phyloP scores from a whole-genome alignment of 2,329 filamentous ascomycete species.

The Aureobasidium leucospermi region DNA sequence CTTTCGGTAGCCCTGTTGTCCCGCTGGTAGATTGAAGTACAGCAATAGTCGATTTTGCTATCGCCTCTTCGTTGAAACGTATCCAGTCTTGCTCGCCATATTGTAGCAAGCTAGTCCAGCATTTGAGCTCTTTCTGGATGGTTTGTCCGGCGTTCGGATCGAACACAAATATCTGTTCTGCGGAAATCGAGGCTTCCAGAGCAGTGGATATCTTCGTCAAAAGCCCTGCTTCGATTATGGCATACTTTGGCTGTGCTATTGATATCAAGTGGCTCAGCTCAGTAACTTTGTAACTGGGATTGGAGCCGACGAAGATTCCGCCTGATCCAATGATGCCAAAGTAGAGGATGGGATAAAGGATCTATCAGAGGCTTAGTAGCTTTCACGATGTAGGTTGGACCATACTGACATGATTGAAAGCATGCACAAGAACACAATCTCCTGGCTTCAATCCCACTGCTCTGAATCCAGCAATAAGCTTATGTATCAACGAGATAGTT shows the following conservation, averaged over 20 bases:
- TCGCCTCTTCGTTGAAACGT: constrained; percentile 13
- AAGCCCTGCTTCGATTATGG: constrained; percentile 31
- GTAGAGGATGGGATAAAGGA: constrained; percentile 40
- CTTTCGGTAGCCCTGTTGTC: constrained; percentile 34
- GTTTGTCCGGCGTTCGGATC: neutral
- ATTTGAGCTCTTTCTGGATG: neutral
- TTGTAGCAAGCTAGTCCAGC: neutral
- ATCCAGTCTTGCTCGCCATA: neutral
- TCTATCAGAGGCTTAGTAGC: neutral
- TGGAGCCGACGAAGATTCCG: constrained; percentile 44
- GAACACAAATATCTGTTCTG: neutral
- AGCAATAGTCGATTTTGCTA: constrained; percentile 21
- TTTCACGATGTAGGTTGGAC: no score
- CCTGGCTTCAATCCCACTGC: neutral
- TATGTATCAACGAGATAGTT: neutral
- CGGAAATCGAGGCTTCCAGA: neutral
- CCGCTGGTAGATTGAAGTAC: constrained; percentile 30
- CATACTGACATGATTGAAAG: constrained; percentile 30
- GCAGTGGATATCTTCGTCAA: neutral
- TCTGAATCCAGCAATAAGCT: neutral
- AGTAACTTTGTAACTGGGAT: constrained; percentile 39
- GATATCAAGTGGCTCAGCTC: constrained; percentile 43
- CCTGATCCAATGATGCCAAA: constrained; percentile 44
- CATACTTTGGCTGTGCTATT: constrained; percentile 37
- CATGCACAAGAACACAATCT: neutral